These are phyloP conservation scores for Isoetes taiwanensis DNA, from an alignment of 75 land plant species.

Conservation along the genomic window DNA sequence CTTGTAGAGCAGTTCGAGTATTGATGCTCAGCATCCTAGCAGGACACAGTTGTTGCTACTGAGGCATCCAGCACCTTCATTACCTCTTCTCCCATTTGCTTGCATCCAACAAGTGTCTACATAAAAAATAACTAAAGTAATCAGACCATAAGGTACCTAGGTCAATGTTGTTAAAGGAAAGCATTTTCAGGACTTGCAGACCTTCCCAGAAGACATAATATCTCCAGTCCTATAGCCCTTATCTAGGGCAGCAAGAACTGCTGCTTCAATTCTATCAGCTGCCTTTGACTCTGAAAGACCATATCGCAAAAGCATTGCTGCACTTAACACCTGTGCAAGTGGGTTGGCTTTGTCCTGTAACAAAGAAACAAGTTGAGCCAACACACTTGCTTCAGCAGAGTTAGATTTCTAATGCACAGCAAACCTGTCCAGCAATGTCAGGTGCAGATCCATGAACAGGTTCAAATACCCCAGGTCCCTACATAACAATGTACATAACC, in stretches of 20 bases:
- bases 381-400: too few species aligned
- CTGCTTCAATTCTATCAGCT: constrained; percentile 65
- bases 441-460: constrained; percentile 99
- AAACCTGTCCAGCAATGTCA: constrained; percentile 96
- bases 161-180: too few species aligned
- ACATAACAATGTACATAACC: too few species aligned
- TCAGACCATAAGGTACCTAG: too few species aligned
- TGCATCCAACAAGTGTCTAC: constrained; percentile 79
- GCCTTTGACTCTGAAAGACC: constrained; percentile 76
- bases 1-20: too few species aligned
- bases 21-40: too few species aligned
- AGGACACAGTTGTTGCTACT: too few species aligned
- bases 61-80: constrained; percentile 44
- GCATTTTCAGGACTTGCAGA: constrained; percentile 9
- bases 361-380: too few species aligned
- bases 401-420: too few species aligned
- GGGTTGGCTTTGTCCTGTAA: constrained; percentile 95
- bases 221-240: constrained; percentile 89
- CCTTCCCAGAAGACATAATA: constrained; percentile 70
- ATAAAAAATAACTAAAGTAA: constrained; percentile 6
- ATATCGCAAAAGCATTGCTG: constrained; percentile 87
- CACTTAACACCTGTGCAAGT: constrained; percentile 85
- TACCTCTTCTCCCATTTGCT: constrained; percentile 79
- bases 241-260: constrained; percentile 58
- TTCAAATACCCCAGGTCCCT: constrained; percentile 98